Percentiles rank a stretch among this genome's conserved stretches.
Conservation (phyloP, 495 filamentous ascomycete genomes). For the Xylaria venustula region DNA sequence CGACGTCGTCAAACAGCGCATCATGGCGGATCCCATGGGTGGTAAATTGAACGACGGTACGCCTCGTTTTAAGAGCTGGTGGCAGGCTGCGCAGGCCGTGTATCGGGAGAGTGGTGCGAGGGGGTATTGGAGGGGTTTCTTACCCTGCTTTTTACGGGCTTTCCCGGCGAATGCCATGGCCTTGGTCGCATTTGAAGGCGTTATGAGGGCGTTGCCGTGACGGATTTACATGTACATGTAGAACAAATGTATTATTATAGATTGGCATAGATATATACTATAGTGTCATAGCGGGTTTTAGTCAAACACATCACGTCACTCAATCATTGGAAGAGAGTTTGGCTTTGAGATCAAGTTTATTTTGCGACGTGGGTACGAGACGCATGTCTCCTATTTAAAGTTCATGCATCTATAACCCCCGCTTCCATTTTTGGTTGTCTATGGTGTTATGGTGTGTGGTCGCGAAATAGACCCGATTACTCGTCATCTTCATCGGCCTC, state of each 20-base stretch:
- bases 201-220: constrained; percentile 75
- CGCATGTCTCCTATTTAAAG: constrained; percentile 18
- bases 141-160: constrained; percentile 88
- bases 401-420: constrained; percentile 13
- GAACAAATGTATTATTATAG: neutral
- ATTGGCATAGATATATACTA: neutral
- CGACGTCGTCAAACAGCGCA: constrained; percentile 95
- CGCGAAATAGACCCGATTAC: constrained; percentile 49
- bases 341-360: constrained; percentile 23
- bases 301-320: too few relatives aligned
- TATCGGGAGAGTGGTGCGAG: constrained; percentile 69
- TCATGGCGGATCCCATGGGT: constrained; percentile 91
- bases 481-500: constrained; percentile 96
- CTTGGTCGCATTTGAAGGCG: constrained; percentile 87
- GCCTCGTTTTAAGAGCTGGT: constrained; percentile 72
- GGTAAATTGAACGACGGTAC: constrained; percentile 65
- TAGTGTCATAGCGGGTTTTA: neutral
- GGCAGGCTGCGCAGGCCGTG: constrained; percentile 73
- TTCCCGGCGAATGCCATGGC: constrained; percentile 98
- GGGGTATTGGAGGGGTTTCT: constrained; percentile 91
- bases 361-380: constrained; percentile 15
- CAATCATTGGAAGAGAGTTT: neutral
- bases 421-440: neutral
- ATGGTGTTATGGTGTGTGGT: neutral
- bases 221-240: constrained; percentile 4